Conservation (phyloP, 495 filamentous ascomycete species). For the Aspergillus indologenus region DNA sequence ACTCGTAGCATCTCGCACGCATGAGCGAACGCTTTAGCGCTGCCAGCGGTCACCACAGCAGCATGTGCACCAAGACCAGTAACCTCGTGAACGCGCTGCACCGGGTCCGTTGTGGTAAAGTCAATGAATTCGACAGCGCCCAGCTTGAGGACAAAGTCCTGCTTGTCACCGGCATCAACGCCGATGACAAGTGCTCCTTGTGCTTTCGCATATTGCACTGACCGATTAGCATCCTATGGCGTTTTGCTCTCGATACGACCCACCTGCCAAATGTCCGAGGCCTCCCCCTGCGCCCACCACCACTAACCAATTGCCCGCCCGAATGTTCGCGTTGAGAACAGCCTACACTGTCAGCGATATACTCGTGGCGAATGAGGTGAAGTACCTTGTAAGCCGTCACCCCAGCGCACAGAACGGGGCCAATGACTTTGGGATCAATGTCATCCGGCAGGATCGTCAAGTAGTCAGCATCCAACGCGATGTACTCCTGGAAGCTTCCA, state of each 20-base stretch:
- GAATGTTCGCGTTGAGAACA: constrained; percentile 39
- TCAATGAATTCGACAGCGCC: constrained; percentile 47
- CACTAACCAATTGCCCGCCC: constrained; percentile 43
- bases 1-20: constrained; percentile 51
- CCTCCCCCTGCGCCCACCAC: constrained; percentile 51
- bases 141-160: constrained; percentile 38
- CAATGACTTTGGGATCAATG: constrained; percentile 41
- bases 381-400: constrained; percentile 36
- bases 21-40: constrained; percentile 42
- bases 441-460: constrained; percentile 45
- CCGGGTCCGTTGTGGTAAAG: constrained; percentile 36
- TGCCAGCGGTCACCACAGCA: constrained; percentile 44
- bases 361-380: not conserved
- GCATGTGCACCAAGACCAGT: constrained; percentile 45
- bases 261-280: constrained; percentile 46
- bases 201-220: constrained; percentile 48
- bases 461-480: constrained; percentile 46
- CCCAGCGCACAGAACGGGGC: constrained; percentile 46
- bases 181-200: constrained; percentile 46
- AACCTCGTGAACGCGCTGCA: constrained; percentile 37
- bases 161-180: constrained; percentile 44
- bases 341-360: constrained; percentile 22
- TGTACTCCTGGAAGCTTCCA: constrained; percentile 47
- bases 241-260: not conserved
- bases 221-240: not conserved